Evolutionary conservation across 2,329 filamentous ascomycete species (phyloP).

Genomic region (Rhexocercosporidium sp.): DNA sequence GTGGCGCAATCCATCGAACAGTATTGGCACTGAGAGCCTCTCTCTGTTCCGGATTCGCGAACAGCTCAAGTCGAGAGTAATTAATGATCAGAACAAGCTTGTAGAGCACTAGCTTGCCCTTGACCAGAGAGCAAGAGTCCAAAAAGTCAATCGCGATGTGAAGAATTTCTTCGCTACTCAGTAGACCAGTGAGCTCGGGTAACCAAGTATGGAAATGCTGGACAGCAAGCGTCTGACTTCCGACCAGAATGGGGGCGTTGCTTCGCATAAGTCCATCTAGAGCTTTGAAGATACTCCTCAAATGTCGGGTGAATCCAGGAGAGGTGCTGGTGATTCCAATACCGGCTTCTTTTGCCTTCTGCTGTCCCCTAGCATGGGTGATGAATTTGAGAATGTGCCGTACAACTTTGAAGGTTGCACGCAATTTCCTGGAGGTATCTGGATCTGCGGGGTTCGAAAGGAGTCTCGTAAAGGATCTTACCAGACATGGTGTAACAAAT

Average conservation of each 20-base stretch:
- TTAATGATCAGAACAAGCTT: slow-evolving; percentile 93
- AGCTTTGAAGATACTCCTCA: slow-evolving; percentile 87
- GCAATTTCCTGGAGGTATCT: slow-evolving; percentile 80
- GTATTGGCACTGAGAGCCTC: slow-evolving; percentile 79
- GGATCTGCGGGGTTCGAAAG: slow-evolving; percentile 83
- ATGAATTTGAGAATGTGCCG: slow-evolving; percentile 94
- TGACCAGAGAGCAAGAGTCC: slow-evolving; percentile 85
- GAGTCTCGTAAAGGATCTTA: slow-evolving; percentile 84
- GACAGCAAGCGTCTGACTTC: slow-evolving; percentile 92
- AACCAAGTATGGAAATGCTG: slow-evolving; percentile 98
- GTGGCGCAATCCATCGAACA: slow-evolving; percentile 86
- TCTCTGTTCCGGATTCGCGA: slow-evolving; percentile 77
- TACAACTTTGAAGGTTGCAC: slow-evolving; percentile 93
- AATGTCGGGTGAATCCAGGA: slow-evolving; percentile 77
- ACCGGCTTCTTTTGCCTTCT: slow-evolving; percentile 85
- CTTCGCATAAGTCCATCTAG: slow-evolving; percentile 91
- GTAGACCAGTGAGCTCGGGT: slow-evolving; percentile 80
- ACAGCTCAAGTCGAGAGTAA: slow-evolving; percentile 82
- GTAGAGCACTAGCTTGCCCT: slow-evolving; percentile 89
- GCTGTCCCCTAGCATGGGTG: slow-evolving; percentile 83
- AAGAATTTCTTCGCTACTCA: slow-evolving; percentile 83
- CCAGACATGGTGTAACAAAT: slow-evolving; percentile 85
- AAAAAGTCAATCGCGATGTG: slow-evolving; percentile 93
- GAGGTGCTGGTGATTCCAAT: slow-evolving; percentile 82
- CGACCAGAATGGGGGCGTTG: slow-evolving; percentile 81